phyloP scores from a whole-genome alignment of 108 stramenopile species.

The Aurantiochytrium sp. region DNA sequence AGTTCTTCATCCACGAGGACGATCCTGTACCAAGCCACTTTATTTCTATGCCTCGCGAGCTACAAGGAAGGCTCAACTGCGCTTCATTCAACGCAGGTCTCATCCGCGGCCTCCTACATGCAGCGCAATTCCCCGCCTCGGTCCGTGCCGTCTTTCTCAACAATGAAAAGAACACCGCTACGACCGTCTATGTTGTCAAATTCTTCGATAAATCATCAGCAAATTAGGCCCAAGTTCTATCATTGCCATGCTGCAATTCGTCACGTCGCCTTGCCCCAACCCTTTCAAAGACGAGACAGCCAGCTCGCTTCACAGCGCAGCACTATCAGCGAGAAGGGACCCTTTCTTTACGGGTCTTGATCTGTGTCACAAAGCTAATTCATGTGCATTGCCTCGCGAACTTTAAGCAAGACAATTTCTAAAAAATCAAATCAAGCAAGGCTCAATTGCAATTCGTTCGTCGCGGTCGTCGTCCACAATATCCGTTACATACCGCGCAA shows the following conservation, averaged over 20 bases:
- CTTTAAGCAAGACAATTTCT: too few species aligned
- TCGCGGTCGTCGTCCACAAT: too few species aligned
- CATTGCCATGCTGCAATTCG: too few species aligned
- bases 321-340: not conserved
- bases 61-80: not conserved
- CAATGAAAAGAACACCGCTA: not conserved
- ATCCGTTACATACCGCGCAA: too few species aligned
- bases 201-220: not conserved
- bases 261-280: too few species aligned
- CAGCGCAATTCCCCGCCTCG: not conserved
- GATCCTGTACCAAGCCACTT: not conserved
- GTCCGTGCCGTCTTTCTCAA: not conserved
- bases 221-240: too few species aligned
- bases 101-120: not conserved
- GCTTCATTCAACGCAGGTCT: not conserved
- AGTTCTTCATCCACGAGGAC: constrained; percentile 8
- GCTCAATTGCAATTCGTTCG: too few species aligned
- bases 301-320: not conserved
- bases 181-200: not conserved
- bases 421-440: too few species aligned
- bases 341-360: not conserved
- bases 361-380: too few species aligned
- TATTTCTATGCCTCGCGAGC: not conserved
- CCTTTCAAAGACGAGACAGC: too few species aligned
- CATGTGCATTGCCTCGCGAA: too few species aligned